Base-by-base conservation (phyloP, 1,139 yeast genomes). In the Meyerozyma elateridarum region DNA sequence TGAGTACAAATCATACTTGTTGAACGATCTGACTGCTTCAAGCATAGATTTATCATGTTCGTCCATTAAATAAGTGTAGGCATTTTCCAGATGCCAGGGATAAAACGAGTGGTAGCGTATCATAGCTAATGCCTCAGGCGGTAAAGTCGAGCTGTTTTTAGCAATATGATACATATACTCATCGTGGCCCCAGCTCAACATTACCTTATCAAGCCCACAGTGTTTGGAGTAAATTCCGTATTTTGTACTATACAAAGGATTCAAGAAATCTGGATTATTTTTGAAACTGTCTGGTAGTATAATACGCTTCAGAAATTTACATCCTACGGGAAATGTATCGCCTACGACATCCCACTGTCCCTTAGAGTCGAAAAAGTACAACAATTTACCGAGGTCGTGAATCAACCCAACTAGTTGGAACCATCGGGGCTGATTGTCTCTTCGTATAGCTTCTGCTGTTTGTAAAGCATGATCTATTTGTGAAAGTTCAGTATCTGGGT, bases 261-360 rank as follows among this genome's bases (percentile, higher is more conserved):
- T 80, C 25, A 62, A 55, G 34, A 64, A 62, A 49, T 80, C 88
- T 1, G 83, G 81, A 48, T 80, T 80, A 15, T 61, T 56, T 34
- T 64, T 64, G 51, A 80, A 80, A 41, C 72, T 75, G 22, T 77
- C 80, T 25, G 79, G 70, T 39, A 72, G 79, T 15, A 80, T 79
- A 32, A 76, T 78, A 41, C 72, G 66, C 36, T 69, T 70, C 50
- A 76, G 78, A 45, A 70, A 79, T 39, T 69, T 69, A 52, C 87
- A 80, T 2, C 88, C 88, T 18, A 80, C 85, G 0, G 87, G 85
- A 48, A 80, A 80, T 0, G 88, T 80, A 47, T 80, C 88, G 5
- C 88, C 88, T 14, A 80, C 88, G n/a, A 80, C 88, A 46, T 79
- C 87, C 88, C 88, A 80, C 49, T 80, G 87, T 6, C 87, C 87